phyloP scores from a whole-genome alignment of 495 filamentous ascomycete species.

The Talaromyces trachyspermus region DNA sequence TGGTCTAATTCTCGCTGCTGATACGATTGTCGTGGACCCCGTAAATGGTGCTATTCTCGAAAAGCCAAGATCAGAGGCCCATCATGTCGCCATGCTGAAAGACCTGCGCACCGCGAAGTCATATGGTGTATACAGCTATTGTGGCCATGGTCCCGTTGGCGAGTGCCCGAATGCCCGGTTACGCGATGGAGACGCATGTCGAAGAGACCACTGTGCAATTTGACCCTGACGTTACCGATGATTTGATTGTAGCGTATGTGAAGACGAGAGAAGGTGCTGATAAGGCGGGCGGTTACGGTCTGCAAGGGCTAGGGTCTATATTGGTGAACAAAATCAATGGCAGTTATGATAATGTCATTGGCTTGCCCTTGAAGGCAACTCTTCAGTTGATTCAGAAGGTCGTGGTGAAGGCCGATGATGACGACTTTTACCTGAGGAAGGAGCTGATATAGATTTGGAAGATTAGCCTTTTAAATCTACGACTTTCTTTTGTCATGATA shows the following conservation, averaged over 20 bases:
- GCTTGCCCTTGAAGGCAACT: conserved; percentile 77
- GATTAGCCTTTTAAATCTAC: conserved; percentile 1
- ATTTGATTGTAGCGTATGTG: conserved; percentile 81
- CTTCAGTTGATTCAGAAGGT: conserved; percentile 82
- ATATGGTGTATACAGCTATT: conserved; percentile 79
- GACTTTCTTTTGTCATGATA: too few relatives aligned
- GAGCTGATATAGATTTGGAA: conserved; percentile 23
- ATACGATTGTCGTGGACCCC: conserved; percentile 81
- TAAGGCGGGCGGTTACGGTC: conserved; percentile 93
- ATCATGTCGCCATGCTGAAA: conserved; percentile 77
- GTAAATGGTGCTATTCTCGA: conserved; percentile 57
- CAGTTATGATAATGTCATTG: conserved; percentile 88
- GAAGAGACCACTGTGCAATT: conserved; percentile 87
- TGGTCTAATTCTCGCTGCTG: conserved; percentile 79
- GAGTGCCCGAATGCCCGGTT: conserved; percentile 72
- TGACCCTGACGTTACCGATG: conserved; percentile 65
- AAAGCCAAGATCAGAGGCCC: conserved; percentile 74
- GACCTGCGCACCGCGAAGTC: conserved; percentile 65
- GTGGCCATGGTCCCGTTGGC: conserved; percentile 72
- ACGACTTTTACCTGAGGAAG: conserved; percentile 32
- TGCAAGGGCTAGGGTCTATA: conserved; percentile 82
- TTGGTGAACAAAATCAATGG: conserved; percentile 85
- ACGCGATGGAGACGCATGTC: conserved; percentile 68
- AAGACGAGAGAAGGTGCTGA: conserved; percentile 85
- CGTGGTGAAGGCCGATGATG: conserved; percentile 49